A percentile compares a stretch with the other conserved stretches of the same genome.
Evolutionary conservation across 2,329 filamentous ascomycete species (phyloP).

Genomic region (Macroventuria anomochaeta): DNA sequence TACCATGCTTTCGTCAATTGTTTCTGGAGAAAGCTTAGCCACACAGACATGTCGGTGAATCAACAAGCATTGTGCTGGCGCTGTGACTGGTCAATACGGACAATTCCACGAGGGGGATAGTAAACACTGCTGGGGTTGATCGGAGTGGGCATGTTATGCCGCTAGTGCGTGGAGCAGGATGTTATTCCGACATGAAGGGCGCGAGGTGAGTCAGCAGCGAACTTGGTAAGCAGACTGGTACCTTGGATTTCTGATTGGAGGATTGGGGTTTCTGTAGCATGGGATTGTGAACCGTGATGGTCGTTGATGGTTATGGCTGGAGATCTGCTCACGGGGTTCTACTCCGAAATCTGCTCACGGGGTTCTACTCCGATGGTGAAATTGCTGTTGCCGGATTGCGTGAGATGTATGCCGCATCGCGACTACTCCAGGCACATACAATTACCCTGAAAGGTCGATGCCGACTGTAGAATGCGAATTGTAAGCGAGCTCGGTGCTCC

Average conservation of each 20-base stretch:
- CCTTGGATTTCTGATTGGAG: background rate
- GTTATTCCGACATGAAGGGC: slow-evolving; percentile 11
- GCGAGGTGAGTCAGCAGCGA: slow-evolving; percentile 9
- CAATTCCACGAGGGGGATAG: background rate
- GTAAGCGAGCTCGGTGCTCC: background rate
- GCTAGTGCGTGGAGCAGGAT: slow-evolving; percentile 4
- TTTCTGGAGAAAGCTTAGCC: slow-evolving; percentile 1
- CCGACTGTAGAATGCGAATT: background rate
- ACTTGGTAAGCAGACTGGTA: background rate
- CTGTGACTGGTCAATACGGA: slow-evolving; percentile 1
- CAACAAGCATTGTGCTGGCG: background rate
- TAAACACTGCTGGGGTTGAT: background rate
- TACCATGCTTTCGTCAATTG: background rate
- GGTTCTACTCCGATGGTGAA: background rate
- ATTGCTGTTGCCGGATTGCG: background rate
- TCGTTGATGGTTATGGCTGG: background rate
- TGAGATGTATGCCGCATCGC: background rate
- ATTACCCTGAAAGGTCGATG: background rate
- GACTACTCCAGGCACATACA: background rate
- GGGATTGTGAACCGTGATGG: background rate
- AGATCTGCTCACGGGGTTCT: background rate
- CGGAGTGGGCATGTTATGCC: slow-evolving; percentile 6
- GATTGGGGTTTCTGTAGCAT: background rate
- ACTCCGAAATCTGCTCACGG: no score
- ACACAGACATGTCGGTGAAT: background rate